Evolutionary conservation across 2,329 filamentous ascomycete species (phyloP), one percentile per base, ranked within the genome.

Genomic region (Reticulascus tulasneorum): DNA sequence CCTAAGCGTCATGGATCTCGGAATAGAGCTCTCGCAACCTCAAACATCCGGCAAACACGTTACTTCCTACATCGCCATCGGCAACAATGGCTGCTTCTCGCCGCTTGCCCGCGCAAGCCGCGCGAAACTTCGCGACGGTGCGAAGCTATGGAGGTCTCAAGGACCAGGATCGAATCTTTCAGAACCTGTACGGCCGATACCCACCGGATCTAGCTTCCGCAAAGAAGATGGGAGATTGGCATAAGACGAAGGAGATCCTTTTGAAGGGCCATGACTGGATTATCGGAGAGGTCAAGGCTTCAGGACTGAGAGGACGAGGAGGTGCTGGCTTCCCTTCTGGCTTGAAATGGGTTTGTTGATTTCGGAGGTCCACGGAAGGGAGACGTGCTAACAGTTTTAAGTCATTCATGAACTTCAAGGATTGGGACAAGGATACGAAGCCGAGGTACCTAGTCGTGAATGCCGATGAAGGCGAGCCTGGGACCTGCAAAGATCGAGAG

Each of bases 331-430:
- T 98, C 65, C 93, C 93, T 45, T 97, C 91, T 24, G 93, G 93
- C 46, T 73, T 98, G 74, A 98, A 98, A 90, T 98, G 93, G 86
- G 89, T 94, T 19, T 29, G 21, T 25, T 29, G 21, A 16, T 33
- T 33, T 32, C 33, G 32, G 29, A 29, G 26, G 26, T 37, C 35
- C 29, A 33, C 28, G 36, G 39, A 40, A 31, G 22, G 28, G 23
- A 23, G 17, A 9, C 19, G 21, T 15, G 30, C 19, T 18, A 24
- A 24, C 15, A 26, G 30, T 33, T 24, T 37, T 30, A 40, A 94
- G 89, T 96, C 90, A 32, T 98, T 98, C 68, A 98, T 98, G 93
- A 98, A 98, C 76, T 90, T 91, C 75, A 96, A 96, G 70, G 93
- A 89, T 55, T 98, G 93, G 93, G 91, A 98, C 56, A 94, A 98